Evolutionary conservation across 2,329 filamentous ascomycete genomes (phyloP).

Genomic region (Pyrenochaeta sp.): DNA sequence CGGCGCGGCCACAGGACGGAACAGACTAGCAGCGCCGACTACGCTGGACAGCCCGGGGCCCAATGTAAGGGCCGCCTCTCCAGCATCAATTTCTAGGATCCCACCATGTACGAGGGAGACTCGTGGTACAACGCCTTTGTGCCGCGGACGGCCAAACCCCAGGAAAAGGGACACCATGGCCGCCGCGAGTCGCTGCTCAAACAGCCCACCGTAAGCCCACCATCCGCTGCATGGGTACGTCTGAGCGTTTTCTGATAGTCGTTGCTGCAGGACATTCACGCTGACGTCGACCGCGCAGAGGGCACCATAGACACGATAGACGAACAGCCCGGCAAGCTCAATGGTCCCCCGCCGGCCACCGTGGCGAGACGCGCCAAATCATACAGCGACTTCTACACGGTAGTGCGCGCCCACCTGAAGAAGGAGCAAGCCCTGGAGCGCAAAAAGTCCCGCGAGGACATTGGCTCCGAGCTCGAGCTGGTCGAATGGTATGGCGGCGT

Average conservation of each 20-base stretch:
- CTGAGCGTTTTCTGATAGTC: conserved; percentile 50
- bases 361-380: conserved; percentile 73
- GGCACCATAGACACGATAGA: conserved; percentile 67
- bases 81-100: no score
- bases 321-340: conserved; percentile 59
- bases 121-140: conserved; percentile 80
- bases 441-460: conserved; percentile 49
- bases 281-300: conserved; percentile 61
- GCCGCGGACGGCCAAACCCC: conserved; percentile 62
- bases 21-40: no score
- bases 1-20: no score
- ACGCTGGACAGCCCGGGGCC: no score
- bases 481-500: conserved; percentile 65
- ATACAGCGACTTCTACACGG: conserved; percentile 78
- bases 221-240: conserved; percentile 43
- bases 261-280: conserved; percentile 60
- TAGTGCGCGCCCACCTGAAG: conserved; percentile 64
- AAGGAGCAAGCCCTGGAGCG: conserved; percentile 56
- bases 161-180: conserved; percentile 59
- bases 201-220: conserved; percentile 57
- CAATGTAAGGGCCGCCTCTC: no score
- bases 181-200: conserved; percentile 73
- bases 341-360: conserved; percentile 71
- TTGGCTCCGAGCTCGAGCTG: conserved; percentile 67
- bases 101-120: conserved; percentile 82